phyloP scores from a whole-genome alignment of 2,329 filamentous ascomycete genomes.

The Fusarium piperis region DNA sequence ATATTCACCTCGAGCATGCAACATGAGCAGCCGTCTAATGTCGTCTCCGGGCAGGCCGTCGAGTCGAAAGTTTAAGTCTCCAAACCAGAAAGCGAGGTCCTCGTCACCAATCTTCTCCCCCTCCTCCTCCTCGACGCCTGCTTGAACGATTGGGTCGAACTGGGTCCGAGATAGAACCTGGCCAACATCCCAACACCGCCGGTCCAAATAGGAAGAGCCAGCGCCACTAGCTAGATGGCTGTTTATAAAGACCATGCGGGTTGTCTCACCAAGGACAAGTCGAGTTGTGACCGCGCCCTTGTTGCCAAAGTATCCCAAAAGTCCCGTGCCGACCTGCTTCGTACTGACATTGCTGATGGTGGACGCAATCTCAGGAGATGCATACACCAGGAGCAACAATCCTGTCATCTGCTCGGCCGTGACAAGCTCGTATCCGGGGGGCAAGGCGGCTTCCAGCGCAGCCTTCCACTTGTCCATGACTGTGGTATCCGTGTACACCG shows the following conservation, averaged over 20 bases:
- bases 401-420: constrained; percentile 88
- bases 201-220: constrained; percentile 79
- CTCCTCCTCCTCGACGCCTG: constrained; percentile 72
- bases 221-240: constrained; percentile 89
- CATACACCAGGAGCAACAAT: constrained; percentile 84
- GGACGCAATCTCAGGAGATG: constrained; percentile 77
- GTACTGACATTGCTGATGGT: constrained; percentile 85
- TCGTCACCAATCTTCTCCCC: constrained; percentile 82
- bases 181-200: constrained; percentile 87
- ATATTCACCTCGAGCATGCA: constrained; percentile 85
- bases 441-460: constrained; percentile 77
- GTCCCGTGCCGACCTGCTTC: constrained; percentile 84
- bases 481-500: constrained; percentile 75
- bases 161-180: constrained; percentile 81
- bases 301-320: constrained; percentile 95
- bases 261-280: constrained; percentile 88
- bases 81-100: constrained; percentile 96
- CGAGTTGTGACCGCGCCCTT: constrained; percentile 89
- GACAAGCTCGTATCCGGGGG: constrained; percentile 78
- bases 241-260: constrained; percentile 89
- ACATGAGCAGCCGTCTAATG: constrained; percentile 82
- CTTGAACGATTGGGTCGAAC: constrained; percentile 77
- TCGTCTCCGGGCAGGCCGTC: constrained; percentile 90
- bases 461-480: constrained; percentile 83
- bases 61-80: constrained; percentile 93